Base-by-base conservation (phyloP, 495 filamentous ascomycete species). In the Apodospora peruviana region DNA sequence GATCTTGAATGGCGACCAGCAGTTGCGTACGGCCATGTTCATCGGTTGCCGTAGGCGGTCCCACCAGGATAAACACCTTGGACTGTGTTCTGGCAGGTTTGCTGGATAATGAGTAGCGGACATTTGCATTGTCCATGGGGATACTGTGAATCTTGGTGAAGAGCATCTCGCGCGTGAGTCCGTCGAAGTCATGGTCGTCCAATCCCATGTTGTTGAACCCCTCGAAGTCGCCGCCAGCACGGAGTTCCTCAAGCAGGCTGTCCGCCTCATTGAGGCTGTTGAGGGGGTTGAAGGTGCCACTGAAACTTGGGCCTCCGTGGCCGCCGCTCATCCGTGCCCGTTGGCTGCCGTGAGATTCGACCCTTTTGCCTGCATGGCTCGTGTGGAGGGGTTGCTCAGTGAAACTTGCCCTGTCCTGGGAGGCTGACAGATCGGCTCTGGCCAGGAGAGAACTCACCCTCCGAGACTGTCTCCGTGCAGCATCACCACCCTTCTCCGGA, bases 381-480 rank as follows among this genome's bases (percentile, higher is more conserved):
- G 66, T 55, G 49, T 68, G 76, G 25, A 60, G 75, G 71, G 47
- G 73, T 73, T 86, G 79, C 43, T 91, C 88, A 11, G 80, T 76
- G 58, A 91, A 93, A 17, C 81, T 78, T 3, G 84, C 73, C 44
- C 86, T 77, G 47, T 91, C 88, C 40, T 89, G 86, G 18, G 79
- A 77, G 20, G 75, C 83, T 0, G 88, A 91, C 11, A 96, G 70
- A 60, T 97, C 91, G 18, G 90, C 85, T 54, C 91, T 77, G n/a
- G 93, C 87, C 44, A 97, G 78, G 50, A 97, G 73, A 29, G 93
- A 96, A 65, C 93, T 97, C 18, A 97, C 89, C 23, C 93, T 78
- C 24, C 93, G 78, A 11, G 89, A 93, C 36, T 88, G 82, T 63
- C 87, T 83, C 18, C 80, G 73, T 3, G 83, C 82, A 16, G 80